A percentile compares a stretch with the other conserved stretches of the same genome.
These are phyloP conservation scores for Suillus alpinus DNA, from an alignment of 768 basidiomycete genomes.

Conservation along the genomic window DNA sequence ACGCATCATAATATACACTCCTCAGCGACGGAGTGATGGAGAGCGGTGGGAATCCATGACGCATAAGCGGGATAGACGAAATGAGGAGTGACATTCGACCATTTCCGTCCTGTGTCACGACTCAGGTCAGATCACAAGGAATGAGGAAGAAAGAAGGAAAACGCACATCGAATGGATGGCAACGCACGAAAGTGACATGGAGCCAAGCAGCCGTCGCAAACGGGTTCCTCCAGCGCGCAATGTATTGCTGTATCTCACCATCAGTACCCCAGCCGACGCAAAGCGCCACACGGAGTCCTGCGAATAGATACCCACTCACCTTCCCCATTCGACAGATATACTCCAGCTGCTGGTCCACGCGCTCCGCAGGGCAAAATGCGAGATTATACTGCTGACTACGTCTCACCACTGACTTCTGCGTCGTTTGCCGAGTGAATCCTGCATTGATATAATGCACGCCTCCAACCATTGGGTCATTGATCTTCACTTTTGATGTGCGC, in stretches of 20 bases:
- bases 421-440: constrained; percentile 25
- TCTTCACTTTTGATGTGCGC: constrained; percentile 29
- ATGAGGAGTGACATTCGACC: constrained; percentile 33
- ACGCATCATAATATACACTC: constrained; percentile 26
- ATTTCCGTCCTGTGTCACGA: constrained; percentile 28
- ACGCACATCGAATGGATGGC: constrained; percentile 34
- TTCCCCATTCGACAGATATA: constrained; percentile 35
- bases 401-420: constrained; percentile 28
- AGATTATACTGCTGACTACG: constrained; percentile 33
- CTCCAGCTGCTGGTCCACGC: constrained; percentile 31
- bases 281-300: background rate
- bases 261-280: background rate
- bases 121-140: background rate
- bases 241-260: constrained; percentile 29
- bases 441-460: constrained; percentile 28
- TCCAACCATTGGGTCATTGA: constrained; percentile 13
- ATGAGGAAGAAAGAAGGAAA: background rate
- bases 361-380: constrained; percentile 28
- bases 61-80: constrained; percentile 34
- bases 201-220: constrained; percentile 36
- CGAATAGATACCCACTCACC: constrained; percentile 13
- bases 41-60: constrained; percentile 30
- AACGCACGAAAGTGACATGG: constrained; percentile 32
- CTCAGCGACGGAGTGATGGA: constrained; percentile 26
- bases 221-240: constrained; percentile 35